These are phyloP conservation scores for Leucosporidium yakuticum DNA, from an alignment of 768 basidiomycete species.

Conservation along the genomic window DNA sequence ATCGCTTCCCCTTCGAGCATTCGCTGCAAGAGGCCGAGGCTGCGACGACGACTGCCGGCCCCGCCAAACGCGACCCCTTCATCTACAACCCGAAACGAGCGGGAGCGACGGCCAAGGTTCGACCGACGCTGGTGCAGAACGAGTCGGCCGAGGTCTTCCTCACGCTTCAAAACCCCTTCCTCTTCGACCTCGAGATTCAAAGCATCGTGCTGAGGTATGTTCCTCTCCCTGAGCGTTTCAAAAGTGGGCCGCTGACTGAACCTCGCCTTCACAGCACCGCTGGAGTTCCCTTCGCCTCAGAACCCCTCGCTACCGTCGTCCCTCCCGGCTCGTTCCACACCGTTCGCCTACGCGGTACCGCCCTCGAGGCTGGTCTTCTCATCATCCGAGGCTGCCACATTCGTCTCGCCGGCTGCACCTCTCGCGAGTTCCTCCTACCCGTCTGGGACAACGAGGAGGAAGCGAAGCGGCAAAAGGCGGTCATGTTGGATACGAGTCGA, in stretches of 20 bases:
- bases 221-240: not conserved
- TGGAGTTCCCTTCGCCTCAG: constrained; percentile 67
- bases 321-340: constrained; percentile 70
- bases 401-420: constrained; percentile 65
- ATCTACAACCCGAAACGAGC: constrained; percentile 73
- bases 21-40: constrained; percentile 41
- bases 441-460: constrained; percentile 67
- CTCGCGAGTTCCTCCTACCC: constrained; percentile 70
- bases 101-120: constrained; percentile 55
- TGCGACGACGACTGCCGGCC: not conserved
- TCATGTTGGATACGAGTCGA: constrained; percentile 16
- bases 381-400: constrained; percentile 70
- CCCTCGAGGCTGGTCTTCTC: constrained; percentile 61
- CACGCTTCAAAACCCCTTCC: constrained; percentile 81
- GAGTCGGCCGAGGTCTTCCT: constrained; percentile 76
- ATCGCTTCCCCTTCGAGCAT: constrained; percentile 68
- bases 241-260: constrained; percentile 18
- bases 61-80: constrained; percentile 55
- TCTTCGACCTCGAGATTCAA: constrained; percentile 84
- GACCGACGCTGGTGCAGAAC: constrained; percentile 65
- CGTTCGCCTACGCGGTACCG: constrained; percentile 62
- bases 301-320: constrained; percentile 58
- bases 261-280: constrained; percentile 56
- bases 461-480: constrained; percentile 17
- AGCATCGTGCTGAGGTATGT: constrained; percentile 70